Evolutionary conservation across 1,139 yeast genomes (phyloP), one percentile per base, ranked within the genome.

Genomic region (Blastobotrys malaysiensis): DNA sequence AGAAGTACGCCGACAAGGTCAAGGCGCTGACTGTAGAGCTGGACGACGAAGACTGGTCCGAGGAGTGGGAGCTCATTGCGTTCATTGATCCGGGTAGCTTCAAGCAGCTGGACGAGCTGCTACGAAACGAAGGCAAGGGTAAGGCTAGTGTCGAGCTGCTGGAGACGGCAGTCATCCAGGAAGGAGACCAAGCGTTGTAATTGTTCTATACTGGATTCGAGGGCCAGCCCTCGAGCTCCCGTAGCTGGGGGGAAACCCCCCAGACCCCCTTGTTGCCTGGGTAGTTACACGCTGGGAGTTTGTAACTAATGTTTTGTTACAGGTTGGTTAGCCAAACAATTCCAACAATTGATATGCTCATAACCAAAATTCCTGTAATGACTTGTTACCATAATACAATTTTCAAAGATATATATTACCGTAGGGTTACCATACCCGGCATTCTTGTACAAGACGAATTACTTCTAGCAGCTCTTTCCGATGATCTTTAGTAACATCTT

Each of bases 11-110:
- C 11, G 83, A 77, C n/a, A 77, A 75, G 52, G 68, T 86, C 45
- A 76, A 73, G 59, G 79, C 79, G 3, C 67, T 80, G 57, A 65
- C 83, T 19, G 86, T 78, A 49, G 76, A 73, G 31, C 71, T 84
- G 19, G 86, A 81, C 55, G 79, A 76, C 22, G 86, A 83, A 60
- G 76, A 73, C 44, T 72, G 73, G 63, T 62, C 56, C 43, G 78
- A 74, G 53, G 68, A 73, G 43, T 84, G 85, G 80, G 86, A 82
- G 62, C 74, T 83, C 55, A 74, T 80, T 7, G 90, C 91, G 9
- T 77, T 88, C 48, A 88, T 93, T 43, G 98, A 93, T 69, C 99
- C 99, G 0, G 89, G 90, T 19, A 82, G 82, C 63, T 93, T 89
- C 68, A 80, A 93, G 62, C 82, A 75, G 16, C 74, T 87, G 53